Conservation (phyloP, 768 basidiomycete species). For the Calocera viscosa region DNA sequence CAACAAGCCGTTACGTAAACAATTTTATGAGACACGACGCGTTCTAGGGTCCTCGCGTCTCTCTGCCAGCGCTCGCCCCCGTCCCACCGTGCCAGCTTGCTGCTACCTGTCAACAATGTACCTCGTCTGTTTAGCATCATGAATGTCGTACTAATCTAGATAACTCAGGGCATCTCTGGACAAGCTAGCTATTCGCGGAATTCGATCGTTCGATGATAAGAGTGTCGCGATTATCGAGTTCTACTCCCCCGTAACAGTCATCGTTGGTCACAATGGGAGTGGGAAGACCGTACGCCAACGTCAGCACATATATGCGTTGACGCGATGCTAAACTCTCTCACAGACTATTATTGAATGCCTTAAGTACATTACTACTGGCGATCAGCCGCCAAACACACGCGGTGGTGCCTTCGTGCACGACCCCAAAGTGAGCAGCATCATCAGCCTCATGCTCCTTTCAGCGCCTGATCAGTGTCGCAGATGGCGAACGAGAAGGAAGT, state of each 20-base stretch:
- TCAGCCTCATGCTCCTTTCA: not conserved
- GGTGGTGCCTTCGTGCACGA: conserved; percentile 99
- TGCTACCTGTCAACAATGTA: not conserved
- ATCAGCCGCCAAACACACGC: conserved; percentile 92
- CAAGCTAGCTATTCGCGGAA: conserved; percentile 84
- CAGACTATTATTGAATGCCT: conserved; percentile 95
- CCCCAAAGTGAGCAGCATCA: conserved; percentile 43
- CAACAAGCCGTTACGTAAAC: no score
- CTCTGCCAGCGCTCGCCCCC: no score
- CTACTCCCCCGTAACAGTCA: conserved; percentile 93
- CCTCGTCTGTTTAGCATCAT: not conserved
- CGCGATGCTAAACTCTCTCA: not conserved
- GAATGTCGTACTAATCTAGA: not conserved
- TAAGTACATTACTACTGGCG: conserved; percentile 97
- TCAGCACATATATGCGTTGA: not conserved
- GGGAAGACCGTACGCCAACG: conserved; percentile 62
- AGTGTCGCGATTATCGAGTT: conserved; percentile 88
- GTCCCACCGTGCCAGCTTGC: no score
- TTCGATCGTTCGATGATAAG: conserved; percentile 95
- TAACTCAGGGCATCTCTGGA: conserved; percentile 55
- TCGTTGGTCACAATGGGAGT: conserved; percentile 95
- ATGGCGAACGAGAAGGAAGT: conserved; percentile 99
- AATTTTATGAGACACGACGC: no score
- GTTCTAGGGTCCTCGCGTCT: no score
- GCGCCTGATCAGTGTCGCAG: conserved; percentile 14